A percentile compares a stretch with the other conserved stretches of the same genome.
phyloP scores from a whole-genome alignment of 352 stramenopile species.

The Phytophthora sansomeana region DNA sequence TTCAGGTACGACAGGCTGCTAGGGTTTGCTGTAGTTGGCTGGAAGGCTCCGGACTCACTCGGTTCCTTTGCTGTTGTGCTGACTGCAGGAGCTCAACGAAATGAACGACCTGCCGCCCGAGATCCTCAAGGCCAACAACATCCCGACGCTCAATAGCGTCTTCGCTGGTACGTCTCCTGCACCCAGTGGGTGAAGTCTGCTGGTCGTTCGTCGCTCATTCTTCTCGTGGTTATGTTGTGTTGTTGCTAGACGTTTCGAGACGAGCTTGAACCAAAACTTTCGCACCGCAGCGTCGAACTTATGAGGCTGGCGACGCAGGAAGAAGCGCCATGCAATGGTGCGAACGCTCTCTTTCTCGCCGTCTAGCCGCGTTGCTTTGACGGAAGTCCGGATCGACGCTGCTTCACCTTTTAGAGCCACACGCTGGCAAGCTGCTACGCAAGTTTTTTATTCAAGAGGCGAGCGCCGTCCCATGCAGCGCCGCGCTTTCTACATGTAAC shows the following conservation, averaged over 20 bases:
- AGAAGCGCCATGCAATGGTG: slow-evolving; percentile 7
- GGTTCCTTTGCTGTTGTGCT: slow-evolving; percentile 11
- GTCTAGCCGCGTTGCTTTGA: not conserved
- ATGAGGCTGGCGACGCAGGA: slow-evolving; percentile 18
- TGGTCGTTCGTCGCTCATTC: slow-evolving; percentile 16
- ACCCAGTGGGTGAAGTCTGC: not conserved
- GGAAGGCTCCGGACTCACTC: slow-evolving; percentile 16
- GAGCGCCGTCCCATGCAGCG: slow-evolving; percentile 3
- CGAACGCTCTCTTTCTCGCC: slow-evolving; percentile 1
- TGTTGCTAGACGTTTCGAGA: slow-evolving; percentile 44
- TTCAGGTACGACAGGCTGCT: slow-evolving; percentile 56
- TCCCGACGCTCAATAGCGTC: slow-evolving; percentile 71
- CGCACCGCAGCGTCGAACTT: slow-evolving; percentile 9
- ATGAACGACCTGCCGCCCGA: slow-evolving; percentile 82
- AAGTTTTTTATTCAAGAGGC: slow-evolving; percentile 44
- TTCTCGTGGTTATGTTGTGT: slow-evolving; percentile 32
- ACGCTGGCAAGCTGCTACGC: slow-evolving; percentile 23
- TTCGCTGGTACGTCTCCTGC: slow-evolving; percentile 61
- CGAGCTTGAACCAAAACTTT: slow-evolving; percentile 29
- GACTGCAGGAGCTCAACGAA: slow-evolving; percentile 78
- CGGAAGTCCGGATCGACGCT: slow-evolving; percentile 2
- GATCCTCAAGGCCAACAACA: slow-evolving; percentile 81
- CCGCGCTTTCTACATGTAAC: slow-evolving; percentile 26
- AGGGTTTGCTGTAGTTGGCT: slow-evolving; percentile 5
- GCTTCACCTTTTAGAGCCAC: slow-evolving; percentile 25